Percentiles rank a stretch among this genome's conserved stretches.
These are phyloP conservation scores for Cudoniella acicularis DNA, from an alignment of 495 filamentous ascomycete species.

Conservation along the genomic window DNA sequence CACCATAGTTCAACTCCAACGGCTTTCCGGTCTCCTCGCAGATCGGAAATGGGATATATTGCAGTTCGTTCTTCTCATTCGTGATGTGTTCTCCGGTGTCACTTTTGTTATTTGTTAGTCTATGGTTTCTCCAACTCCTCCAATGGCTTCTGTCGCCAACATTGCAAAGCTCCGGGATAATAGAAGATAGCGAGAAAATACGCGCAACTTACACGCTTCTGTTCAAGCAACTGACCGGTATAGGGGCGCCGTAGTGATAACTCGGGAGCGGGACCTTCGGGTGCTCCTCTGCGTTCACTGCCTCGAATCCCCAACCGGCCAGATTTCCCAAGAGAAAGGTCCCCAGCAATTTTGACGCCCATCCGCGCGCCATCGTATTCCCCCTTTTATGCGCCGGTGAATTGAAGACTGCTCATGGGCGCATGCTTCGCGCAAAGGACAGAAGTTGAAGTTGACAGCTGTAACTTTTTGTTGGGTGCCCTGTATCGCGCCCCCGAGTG, in stretches of 20 bases:
- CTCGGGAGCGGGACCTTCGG: constrained; percentile 21
- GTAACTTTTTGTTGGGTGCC: neutral
- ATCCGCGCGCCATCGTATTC: constrained; percentile 4
- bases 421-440: neutral
- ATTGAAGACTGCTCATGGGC: neutral
- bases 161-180: too few species aligned
- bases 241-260: constrained; percentile 40
- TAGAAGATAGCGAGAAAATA: too few species aligned
- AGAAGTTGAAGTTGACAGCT: neutral
- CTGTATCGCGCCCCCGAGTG: neutral
- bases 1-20: constrained; percentile 80
- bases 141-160: too few species aligned
- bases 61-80: constrained; percentile 72
- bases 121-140: too few species aligned
- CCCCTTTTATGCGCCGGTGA: neutral
- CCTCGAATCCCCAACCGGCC: neutral
- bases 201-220: constrained; percentile 61
- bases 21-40: constrained; percentile 88
- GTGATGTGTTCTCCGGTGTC: constrained; percentile 74
- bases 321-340: neutral
- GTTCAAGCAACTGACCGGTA: constrained; percentile 66
- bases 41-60: constrained; percentile 88
- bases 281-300: constrained; percentile 13
- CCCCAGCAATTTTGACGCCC: neutral
- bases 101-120: constrained; percentile 31